These are phyloP conservation scores for Cryptococcus sp. DNA, from an alignment of 1,284 basidiomycete genomes.

Conservation along the genomic window DNA sequence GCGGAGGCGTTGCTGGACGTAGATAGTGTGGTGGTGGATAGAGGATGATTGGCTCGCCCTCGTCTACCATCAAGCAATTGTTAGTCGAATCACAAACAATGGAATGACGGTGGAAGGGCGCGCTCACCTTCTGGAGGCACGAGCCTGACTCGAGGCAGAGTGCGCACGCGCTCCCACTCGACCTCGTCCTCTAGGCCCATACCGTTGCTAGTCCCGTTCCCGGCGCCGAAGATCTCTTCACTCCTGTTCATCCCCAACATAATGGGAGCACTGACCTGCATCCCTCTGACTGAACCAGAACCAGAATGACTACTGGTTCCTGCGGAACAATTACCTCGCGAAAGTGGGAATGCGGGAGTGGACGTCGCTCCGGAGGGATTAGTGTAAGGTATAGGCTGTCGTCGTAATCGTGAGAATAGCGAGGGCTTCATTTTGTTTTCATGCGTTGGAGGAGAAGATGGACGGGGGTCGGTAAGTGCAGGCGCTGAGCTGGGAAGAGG, in stretches of 20 bases:
- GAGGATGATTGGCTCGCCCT: constrained; percentile 30
- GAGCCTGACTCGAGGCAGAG: constrained; percentile 28
- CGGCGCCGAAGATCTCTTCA: constrained; percentile 2
- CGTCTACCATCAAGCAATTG: constrained; percentile 13
- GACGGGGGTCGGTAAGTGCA: too few species aligned
- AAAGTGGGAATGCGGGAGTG: background rate
- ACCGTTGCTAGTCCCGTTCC: constrained; percentile 8
- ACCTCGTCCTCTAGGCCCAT: constrained; percentile 17
- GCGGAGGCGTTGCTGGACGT: constrained; percentile 13
- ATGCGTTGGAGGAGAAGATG: too few species aligned
- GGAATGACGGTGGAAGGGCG: background rate
- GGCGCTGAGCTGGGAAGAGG: background rate
- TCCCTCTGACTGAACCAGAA: background rate
- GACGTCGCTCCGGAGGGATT: background rate
- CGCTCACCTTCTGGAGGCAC: constrained; percentile 34
- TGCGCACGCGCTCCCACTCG: constrained; percentile 26
- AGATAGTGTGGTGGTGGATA: constrained; percentile 26
- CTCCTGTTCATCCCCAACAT: constrained; percentile 14
- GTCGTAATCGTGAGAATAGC: background rate
- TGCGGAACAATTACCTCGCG: background rate
- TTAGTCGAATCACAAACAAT: background rate
- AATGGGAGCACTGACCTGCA: constrained; percentile 14
- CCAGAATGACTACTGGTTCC: too few species aligned
- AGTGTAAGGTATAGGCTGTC: background rate
- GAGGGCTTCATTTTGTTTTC: background rate